Evolutionary conservation across 1,284 basidiomycete genomes (phyloP).

Genomic region (Trichosporon sp.): DNA sequence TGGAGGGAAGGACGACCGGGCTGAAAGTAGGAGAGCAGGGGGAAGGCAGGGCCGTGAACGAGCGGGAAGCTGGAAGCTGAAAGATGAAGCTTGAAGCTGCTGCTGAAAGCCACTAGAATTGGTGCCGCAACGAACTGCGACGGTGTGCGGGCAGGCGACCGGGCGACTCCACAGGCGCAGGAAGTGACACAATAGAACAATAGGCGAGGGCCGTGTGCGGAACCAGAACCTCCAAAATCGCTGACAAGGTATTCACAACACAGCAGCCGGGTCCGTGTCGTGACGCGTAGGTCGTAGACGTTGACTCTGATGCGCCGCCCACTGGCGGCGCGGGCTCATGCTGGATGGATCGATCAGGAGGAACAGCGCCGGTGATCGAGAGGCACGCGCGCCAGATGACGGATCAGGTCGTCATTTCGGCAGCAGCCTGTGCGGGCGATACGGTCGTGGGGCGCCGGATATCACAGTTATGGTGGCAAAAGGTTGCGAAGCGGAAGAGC

Average conservation of each 20-base stretch:
- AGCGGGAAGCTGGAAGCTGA: not conserved
- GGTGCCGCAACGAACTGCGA: not conserved
- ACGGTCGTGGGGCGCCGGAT: not conserved
- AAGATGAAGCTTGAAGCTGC: not conserved
- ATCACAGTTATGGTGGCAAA: not conserved
- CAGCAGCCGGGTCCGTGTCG: slow-evolving; percentile 5
- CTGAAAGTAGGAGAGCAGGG: not conserved
- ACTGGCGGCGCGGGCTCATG: slow-evolving; percentile 3
- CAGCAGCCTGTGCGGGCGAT: not conserved
- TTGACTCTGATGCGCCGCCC: slow-evolving; percentile 6
- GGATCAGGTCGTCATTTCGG: not conserved
- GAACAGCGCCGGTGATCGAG: not conserved
- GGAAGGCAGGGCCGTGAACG: not conserved
- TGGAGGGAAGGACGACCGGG: not conserved
- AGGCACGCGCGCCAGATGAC: not conserved
- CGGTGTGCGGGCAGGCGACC: not conserved
- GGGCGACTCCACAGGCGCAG: not conserved
- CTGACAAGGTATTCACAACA: not conserved
- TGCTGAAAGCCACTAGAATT: not conserved
- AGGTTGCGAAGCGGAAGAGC: slow-evolving; percentile 4
- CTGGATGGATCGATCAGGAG: not conserved
- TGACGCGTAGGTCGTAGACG: slow-evolving; percentile 5
- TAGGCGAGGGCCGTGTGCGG: not conserved
- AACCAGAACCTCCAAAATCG: not conserved
- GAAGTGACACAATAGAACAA: not conserved